Conservation (phyloP, 306 rosid species). For the Trichosanthes truncata region DNA sequence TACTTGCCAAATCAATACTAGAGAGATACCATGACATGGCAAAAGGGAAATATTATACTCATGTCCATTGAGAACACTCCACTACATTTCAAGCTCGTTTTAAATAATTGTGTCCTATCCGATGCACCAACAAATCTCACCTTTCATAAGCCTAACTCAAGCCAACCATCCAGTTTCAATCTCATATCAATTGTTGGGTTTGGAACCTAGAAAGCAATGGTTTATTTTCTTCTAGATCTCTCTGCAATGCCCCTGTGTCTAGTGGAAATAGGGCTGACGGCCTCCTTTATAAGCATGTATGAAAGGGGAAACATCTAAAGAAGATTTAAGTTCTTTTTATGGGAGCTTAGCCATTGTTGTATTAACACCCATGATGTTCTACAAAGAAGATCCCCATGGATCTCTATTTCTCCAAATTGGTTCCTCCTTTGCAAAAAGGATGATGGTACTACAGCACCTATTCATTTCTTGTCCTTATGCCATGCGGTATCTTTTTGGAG, state of each 20-base stretch:
- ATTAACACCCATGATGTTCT: background rate
- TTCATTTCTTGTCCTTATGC: background rate
- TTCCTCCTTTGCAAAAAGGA: background rate
- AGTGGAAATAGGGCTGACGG: background rate
- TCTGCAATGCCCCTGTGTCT: background rate
- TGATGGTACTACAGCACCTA: background rate
- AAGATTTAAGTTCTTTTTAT: background rate
- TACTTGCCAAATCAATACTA: background rate
- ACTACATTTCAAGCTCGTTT: background rate
- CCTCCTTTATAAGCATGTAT: background rate
- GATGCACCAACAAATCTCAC: background rate
- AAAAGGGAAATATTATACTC: background rate
- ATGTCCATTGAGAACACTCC: background rate
- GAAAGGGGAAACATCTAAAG: background rate
- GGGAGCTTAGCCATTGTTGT: background rate
- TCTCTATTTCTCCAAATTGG: background rate
- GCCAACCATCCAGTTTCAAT: background rate
- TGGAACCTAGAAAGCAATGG: background rate
- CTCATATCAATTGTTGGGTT: background rate
- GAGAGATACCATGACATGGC: background rate
- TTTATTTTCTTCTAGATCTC: background rate
- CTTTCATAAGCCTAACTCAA: background rate
- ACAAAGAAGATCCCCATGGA: background rate
- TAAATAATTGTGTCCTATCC: background rate
- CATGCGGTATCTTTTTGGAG: background rate